Base-by-base conservation (phyloP, 352 stramenopile species). In the Pythium pyrilobum region DNA sequence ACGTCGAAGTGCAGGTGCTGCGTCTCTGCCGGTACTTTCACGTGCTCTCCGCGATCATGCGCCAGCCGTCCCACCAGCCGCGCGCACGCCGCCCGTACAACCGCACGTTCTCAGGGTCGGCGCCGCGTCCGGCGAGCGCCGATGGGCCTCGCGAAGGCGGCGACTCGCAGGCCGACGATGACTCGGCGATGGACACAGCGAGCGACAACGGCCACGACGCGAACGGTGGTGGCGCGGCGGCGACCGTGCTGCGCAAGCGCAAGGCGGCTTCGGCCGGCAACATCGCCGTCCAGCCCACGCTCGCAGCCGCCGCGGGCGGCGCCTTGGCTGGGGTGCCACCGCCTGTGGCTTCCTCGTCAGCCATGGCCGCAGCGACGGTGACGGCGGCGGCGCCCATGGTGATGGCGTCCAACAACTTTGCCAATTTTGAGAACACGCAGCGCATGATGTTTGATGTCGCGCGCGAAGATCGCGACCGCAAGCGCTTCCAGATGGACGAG, bases 11-110 rank as follows among this genome's bases (percentile, higher is more conserved):
- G 1, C 62, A 85, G 20, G 77, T 90, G 38, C 56, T 85, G 50
- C 72, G 77, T 2, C 63, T 81, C 24, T 89, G 79, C 45, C 64
- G 79, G 29, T 89, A 89, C 59, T 89, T 85, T 55, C 74, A 85
- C 57, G 63, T 74, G 34, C 68, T 90, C 23, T 67, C 81, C n/a
- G 58, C 71, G 31, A 67, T 87, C 27, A 79, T 90, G 59, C 66
- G 68, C 2, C 67, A 70, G 52, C 45, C 67, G 18, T 29, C 61
- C 0, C 67, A 70, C 54, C 64, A 69, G 32, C 60, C 56, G 21
- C 58, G 69, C 21, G 20, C 58, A 15, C 58, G 67, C 45, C 74
- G 69, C 5, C 21, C 65, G 25, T 72, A 71, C 45, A 52, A 54
- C 38, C 59, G 38, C 13, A 52, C 48, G 29, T 34, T 44, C 13